Percentiles rank a stretch among this genome's conserved stretches.
phyloP scores from a whole-genome alignment of 306 rosid genomes.

The Sindora glabra region DNA sequence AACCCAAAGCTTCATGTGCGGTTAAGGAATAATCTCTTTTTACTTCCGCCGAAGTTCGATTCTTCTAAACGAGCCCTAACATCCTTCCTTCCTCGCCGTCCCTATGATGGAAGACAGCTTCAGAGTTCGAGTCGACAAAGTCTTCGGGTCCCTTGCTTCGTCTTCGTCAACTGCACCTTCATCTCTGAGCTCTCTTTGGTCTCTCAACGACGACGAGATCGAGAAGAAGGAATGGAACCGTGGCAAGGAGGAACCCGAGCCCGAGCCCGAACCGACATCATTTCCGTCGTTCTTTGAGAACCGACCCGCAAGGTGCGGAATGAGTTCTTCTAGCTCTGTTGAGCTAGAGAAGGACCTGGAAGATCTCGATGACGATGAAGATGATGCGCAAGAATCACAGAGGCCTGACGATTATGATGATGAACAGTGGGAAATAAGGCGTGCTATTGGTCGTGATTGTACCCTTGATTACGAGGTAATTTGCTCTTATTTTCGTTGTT shows the following conservation, averaged over 20 bases:
- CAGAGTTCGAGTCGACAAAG: conserved; percentile 43
- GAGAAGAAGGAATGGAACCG: conserved; percentile 34
- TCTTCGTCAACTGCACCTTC: conserved; percentile 20
- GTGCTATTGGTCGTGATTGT: conserved; percentile 70
- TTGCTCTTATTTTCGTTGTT: not conserved
- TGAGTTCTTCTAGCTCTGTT: not conserved
- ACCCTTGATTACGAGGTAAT: conserved; percentile 83
- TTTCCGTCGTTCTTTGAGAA: not conserved
- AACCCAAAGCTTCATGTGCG: too few species aligned
- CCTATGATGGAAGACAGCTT: conserved; percentile 52
- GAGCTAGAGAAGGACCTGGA: conserved; percentile 43
- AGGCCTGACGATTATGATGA: conserved; percentile 65
- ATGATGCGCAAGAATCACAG: conserved; percentile 7
- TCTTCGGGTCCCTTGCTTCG: conserved; percentile 32
- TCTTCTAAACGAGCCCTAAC: not conserved
- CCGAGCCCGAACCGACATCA: conserved; percentile 17
- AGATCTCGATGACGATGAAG: conserved; percentile 40
- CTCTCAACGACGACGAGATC: conserved; percentile 71
- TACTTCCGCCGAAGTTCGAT: not conserved
- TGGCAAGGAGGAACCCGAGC: conserved; percentile 30
- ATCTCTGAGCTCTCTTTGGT: conserved; percentile 56
- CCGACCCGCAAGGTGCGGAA: not conserved
- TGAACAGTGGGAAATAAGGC: conserved; percentile 76
- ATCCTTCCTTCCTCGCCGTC: not conserved
- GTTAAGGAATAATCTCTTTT: too few species aligned